Percentiles rank a stretch among this genome's conserved stretches.
Conservation (phyloP, 169 alveolate genomes). For the Toxoplasma gondii region DNA sequence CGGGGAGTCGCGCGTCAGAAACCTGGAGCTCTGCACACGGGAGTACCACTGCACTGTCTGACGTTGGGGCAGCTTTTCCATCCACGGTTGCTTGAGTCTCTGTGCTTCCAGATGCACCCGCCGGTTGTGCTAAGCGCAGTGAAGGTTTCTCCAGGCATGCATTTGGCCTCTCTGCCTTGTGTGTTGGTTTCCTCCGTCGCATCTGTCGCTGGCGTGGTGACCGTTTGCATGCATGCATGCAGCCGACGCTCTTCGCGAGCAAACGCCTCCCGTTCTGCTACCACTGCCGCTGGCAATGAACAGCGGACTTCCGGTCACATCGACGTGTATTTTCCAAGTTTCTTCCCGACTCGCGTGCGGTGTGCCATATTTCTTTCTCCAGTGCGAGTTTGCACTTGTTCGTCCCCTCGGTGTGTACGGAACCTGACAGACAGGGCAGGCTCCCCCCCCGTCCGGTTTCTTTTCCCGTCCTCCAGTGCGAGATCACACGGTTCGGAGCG, state of each 20-base stretch:
- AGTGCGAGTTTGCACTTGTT: neutral
- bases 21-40: too few relatives aligned
- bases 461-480: neutral
- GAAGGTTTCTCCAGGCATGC: too few relatives aligned
- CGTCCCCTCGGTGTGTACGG: neutral
- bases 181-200: neutral
- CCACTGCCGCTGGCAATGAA: neutral
- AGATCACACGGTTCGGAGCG: neutral
- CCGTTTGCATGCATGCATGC: neutral
- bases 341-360: neutral
- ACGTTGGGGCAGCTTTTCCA: too few relatives aligned
- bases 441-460: neutral
- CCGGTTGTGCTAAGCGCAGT: too few relatives aligned
- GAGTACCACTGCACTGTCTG: too few relatives aligned
- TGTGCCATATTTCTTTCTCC: neutral
- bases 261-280: neutral
- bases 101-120: too few relatives aligned
- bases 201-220: neutral
- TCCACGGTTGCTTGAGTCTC: too few relatives aligned
- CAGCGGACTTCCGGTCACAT: neutral
- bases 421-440: neutral
- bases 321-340: neutral
- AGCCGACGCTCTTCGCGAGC: neutral
- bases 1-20: too few relatives aligned
- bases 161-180: neutral